Evolutionary conservation across 352 stramenopile genomes (phyloP).

Genomic region (Globisporangium sylvaticum): DNA sequence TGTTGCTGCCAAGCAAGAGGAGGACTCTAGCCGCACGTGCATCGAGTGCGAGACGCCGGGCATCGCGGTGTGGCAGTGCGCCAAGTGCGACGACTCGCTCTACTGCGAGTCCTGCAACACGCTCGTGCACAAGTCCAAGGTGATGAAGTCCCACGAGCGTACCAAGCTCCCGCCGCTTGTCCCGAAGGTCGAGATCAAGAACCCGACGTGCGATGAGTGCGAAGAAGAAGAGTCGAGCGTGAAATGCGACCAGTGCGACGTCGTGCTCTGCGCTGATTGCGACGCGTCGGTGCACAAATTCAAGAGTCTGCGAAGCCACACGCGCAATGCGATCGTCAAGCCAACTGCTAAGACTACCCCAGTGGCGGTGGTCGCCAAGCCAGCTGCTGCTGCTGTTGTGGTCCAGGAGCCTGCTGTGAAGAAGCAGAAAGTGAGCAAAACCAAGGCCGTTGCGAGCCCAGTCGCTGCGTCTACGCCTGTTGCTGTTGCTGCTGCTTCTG

Average conservation of each 20-base stretch:
- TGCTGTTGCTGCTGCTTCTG: not conserved
- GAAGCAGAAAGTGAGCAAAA: conserved; percentile 18
- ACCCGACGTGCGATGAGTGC: conserved; percentile 49
- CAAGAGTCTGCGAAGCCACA: conserved; percentile 60
- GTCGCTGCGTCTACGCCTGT: not conserved
- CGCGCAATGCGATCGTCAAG: conserved; percentile 21
- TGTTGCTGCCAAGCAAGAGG: not conserved
- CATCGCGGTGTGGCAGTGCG: conserved; percentile 45
- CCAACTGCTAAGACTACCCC: not conserved
- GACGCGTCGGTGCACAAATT: conserved; percentile 68
- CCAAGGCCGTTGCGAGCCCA: not conserved
- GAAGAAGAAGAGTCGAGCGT: conserved; percentile 34
- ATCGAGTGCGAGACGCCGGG: conserved; percentile 57
- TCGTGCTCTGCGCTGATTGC: conserved; percentile 48
- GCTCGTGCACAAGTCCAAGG: conserved; percentile 51
- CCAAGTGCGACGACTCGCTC: conserved; percentile 48
- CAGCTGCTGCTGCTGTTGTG: not conserved
- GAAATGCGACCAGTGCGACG: conserved; percentile 53
- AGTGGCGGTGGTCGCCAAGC: not conserved
- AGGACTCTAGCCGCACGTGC: conserved; percentile 36
- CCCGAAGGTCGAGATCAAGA: conserved; percentile 8
- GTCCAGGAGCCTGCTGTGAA: conserved; percentile 16
- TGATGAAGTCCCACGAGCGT: conserved; percentile 60
- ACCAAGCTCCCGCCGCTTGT: conserved; percentile 27
- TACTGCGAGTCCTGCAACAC: conserved; percentile 66